These are phyloP conservation scores for Chondrostereum purpureum DNA, from an alignment of 1,284 basidiomycete genomes.

Conservation along the genomic window DNA sequence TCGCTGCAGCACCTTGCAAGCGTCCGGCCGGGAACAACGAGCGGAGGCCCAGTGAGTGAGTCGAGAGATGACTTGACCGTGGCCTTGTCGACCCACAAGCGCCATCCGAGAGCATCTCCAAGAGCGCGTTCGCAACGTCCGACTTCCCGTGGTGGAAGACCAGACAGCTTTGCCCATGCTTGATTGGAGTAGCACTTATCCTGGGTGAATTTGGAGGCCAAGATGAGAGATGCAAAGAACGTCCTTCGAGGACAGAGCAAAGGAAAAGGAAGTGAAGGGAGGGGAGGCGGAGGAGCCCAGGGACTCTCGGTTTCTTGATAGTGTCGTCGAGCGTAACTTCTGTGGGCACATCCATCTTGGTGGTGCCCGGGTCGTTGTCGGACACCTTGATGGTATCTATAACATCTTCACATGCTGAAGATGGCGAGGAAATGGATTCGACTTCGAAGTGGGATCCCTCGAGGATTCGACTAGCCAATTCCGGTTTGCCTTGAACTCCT, in stretches of 20 bases:
- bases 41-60: conserved; percentile 16
- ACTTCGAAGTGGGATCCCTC: conserved; percentile 38
- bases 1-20: conserved; percentile 40
- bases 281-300: conserved; percentile 28
- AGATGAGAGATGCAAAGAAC: conserved; percentile 82
- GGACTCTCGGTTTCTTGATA: conserved; percentile 16
- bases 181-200: conserved; percentile 90
- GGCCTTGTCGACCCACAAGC: conserved; percentile 76
- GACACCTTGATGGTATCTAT: conserved; percentile 35
- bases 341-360: too few relatives aligned
- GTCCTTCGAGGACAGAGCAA: conserved; percentile 82
- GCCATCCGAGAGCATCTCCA: conserved; percentile 74
- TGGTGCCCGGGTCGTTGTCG: conserved; percentile 20
- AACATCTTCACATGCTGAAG: conserved; percentile 22
- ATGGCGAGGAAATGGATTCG: conserved; percentile 20
- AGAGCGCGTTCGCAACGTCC: conserved; percentile 76
- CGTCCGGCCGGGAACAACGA: conserved; percentile 19
- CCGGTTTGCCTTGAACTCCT: conserved; percentile 31
- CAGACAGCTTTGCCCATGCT: conserved; percentile 85
- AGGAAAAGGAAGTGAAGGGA: conserved; percentile 61
- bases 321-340: conserved; percentile 17
- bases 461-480: conserved; percentile 39
- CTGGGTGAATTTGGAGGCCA: conserved; percentile 89
- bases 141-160: conserved; percentile 71
- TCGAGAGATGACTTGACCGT: conserved; percentile 11